These are phyloP conservation scores for Carex parvula DNA, from an alignment of 176 grass and related monocot species.

Conservation along the genomic window DNA sequence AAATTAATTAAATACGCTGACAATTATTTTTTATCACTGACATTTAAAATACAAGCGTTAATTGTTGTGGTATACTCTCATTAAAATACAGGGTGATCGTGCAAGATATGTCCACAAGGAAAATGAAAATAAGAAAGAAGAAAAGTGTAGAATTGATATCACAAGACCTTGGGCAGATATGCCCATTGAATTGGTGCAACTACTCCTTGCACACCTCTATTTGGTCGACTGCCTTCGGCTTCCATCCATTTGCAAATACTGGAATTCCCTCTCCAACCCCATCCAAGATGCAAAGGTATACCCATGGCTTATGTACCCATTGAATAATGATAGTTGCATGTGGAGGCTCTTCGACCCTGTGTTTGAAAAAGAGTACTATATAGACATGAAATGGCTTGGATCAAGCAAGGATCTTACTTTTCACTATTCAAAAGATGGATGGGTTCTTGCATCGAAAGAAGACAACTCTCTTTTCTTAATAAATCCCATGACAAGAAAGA, in stretches of 20 bases:
- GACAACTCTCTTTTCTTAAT: background rate
- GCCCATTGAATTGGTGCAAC: background rate
- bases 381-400: conserved; percentile 1
- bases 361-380: conserved; percentile 1
- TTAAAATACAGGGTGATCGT: background rate
- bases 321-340: background rate
- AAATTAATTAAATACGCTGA: too few species aligned
- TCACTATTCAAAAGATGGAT: conserved; percentile 30
- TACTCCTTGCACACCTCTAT: background rate
- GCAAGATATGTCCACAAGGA: background rate
- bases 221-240: conserved; percentile 17
- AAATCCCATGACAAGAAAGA: conserved; percentile 24
- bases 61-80: too few species aligned
- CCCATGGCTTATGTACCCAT: conserved; percentile 27
- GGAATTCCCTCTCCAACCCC: conserved; percentile 9
- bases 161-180: conserved; percentile 7
- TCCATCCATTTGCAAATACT: conserved; percentile 27
- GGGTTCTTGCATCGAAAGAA: conserved; percentile 6
- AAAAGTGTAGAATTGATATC: background rate
- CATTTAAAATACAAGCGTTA: too few species aligned
- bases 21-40: too few species aligned
- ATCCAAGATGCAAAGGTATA: conserved; percentile 13
- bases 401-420: background rate
- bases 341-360: conserved; percentile 29
- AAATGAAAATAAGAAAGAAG: background rate